Conservation (phyloP, 1,284 basidiomycete genomes). For the Sporisorium iseilematis-ciliati region DNA sequence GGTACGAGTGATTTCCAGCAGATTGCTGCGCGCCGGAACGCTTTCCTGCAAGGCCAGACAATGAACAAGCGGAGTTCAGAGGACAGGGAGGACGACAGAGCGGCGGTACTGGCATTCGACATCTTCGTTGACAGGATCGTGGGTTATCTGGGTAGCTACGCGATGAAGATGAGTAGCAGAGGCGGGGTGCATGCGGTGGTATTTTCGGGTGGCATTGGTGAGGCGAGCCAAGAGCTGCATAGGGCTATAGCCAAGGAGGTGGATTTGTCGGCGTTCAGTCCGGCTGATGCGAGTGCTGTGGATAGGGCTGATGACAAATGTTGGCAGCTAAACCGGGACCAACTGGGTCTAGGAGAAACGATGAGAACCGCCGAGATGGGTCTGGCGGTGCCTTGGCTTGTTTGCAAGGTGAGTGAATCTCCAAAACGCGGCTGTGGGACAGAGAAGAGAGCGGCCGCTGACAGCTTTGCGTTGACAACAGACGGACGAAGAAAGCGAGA, state of each 20-base stretch:
- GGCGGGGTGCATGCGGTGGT: slow-evolving; percentile 38
- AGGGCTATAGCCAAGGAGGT: not conserved
- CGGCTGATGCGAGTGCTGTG: not conserved
- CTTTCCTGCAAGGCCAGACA: not conserved
- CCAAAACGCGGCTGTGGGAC: not conserved
- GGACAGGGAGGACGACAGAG: not conserved
- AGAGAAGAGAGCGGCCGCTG: not conserved
- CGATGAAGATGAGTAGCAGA: slow-evolving; percentile 26
- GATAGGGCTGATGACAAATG: not conserved
- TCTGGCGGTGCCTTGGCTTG: not conserved
- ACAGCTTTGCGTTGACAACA: not conserved
- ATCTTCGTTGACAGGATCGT: slow-evolving; percentile 49
- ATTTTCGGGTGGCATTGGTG: slow-evolving; percentile 9
- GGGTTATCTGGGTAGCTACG: slow-evolving; percentile 31
- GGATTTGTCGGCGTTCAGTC: not conserved
- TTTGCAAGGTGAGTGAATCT: slow-evolving; percentile 22
- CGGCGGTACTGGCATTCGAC: slow-evolving; percentile 29
- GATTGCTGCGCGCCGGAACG: not conserved
- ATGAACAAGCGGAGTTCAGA: no score
- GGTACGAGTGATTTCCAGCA: not conserved
- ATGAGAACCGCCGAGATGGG: not conserved
- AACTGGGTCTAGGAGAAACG: not conserved
- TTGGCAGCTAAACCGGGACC: not conserved
- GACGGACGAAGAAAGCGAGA: slow-evolving; percentile 24
- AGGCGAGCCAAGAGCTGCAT: not conserved